Conservation (phyloP, 306 rosid genomes). For the Arachis stenosperma region DNA sequence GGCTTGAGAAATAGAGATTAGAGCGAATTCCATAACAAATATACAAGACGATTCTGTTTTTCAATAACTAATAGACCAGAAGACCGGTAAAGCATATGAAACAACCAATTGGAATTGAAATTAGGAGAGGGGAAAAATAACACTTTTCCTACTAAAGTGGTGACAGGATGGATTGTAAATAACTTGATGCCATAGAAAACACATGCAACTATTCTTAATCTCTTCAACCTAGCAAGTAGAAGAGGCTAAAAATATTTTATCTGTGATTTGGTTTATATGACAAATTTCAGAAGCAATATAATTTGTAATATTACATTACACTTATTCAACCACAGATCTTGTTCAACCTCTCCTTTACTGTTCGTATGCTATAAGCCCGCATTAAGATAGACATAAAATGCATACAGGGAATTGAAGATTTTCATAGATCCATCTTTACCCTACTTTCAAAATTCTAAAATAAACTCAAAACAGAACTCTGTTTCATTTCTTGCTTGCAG, state of each 20-base stretch:
- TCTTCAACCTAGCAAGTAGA: slow-evolving; percentile 3
- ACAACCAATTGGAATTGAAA: background rate
- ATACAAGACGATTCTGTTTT: background rate
- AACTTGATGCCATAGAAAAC: background rate
- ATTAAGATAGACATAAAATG: too few relatives aligned
- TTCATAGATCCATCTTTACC: slow-evolving; percentile 1
- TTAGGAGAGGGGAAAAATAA: background rate
- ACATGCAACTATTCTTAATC: slow-evolving; percentile 2
- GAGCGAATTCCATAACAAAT: slow-evolving; percentile 23
- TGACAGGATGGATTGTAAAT: background rate
- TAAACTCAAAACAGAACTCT: slow-evolving; percentile 11
- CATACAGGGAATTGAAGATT: background rate
- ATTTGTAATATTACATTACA: background rate
- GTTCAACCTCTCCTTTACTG: background rate
- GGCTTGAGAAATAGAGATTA: slow-evolving; percentile 23
- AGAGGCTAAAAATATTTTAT: background rate
- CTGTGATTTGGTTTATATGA: slow-evolving; percentile 20
- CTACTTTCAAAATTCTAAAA: slow-evolving; percentile 5
- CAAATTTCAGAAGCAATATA: background rate
- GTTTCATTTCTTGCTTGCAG: background rate
- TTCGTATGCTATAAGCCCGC: too few relatives aligned
- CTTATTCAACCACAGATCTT: slow-evolving; percentile 28
- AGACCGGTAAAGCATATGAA: background rate
- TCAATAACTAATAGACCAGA: slow-evolving; percentile 16
- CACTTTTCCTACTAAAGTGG: slow-evolving; percentile 4